Evolutionary conservation across 2,329 filamentous ascomycete species (phyloP).

Genomic region (Pleochaeta shiraiana): DNA sequence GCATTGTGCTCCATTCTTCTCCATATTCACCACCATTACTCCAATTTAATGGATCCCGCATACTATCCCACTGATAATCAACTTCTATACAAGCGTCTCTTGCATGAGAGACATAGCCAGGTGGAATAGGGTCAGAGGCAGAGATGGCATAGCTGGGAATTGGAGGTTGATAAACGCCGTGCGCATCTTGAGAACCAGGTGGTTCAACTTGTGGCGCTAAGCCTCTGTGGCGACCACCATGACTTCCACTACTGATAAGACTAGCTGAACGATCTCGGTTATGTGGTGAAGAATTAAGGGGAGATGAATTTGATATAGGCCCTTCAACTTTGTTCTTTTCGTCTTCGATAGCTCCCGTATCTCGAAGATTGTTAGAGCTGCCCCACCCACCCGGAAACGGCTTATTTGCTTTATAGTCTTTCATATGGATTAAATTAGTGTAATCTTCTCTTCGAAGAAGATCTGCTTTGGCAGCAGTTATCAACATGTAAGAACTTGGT

Average conservation of each 20-base stretch:
- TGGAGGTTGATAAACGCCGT: conserved; percentile 44
- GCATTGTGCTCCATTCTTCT: conserved; percentile 94
- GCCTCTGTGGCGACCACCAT: conserved; percentile 12
- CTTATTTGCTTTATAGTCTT: conserved; percentile 15
- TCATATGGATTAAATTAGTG: conserved; percentile 19
- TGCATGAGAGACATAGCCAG: conserved; percentile 76
- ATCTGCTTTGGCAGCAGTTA: conserved; percentile 73
- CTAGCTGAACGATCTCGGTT: conserved; percentile 18
- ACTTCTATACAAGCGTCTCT: conserved; percentile 65
- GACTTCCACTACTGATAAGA: conserved; percentile 16
- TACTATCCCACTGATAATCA: conserved; percentile 96
- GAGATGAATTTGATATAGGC: conserved; percentile 12
- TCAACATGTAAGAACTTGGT: conserved; percentile 67
- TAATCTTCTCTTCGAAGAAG: conserved; percentile 57
- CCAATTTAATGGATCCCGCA: conserved; percentile 56
- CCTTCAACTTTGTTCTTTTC: conserved; percentile 13
- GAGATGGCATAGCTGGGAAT: conserved; percentile 69
- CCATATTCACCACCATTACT: conserved; percentile 72
- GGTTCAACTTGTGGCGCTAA: conserved; percentile 5
- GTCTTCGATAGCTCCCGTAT: conserved; percentile 12
- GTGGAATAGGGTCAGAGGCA: conserved; percentile 56
- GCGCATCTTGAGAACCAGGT: conserved; percentile 10
- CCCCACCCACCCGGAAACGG: conserved; percentile 21
- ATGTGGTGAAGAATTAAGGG: conserved; percentile 13
- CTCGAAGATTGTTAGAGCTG: conserved; percentile 14